phyloP scores from a whole-genome alignment of 2,329 filamentous ascomycete genomes.

The Microdochium nivale region DNA sequence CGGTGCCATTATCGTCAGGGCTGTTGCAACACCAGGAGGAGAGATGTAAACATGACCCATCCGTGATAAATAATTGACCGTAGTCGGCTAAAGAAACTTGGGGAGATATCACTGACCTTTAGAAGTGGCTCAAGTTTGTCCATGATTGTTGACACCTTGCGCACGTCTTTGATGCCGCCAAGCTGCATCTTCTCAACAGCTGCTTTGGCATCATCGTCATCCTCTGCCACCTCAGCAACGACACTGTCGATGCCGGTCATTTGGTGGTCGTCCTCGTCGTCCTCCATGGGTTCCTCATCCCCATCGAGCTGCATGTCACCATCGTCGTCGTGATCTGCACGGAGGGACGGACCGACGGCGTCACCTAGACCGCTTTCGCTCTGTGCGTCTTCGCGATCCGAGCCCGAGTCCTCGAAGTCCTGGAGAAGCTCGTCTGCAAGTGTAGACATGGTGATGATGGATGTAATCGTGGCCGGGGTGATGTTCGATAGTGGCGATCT shows the following conservation, averaged over 20 bases:
- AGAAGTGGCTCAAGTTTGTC: conserved; percentile 72
- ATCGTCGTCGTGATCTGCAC: conserved; percentile 23
- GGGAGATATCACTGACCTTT: conserved; percentile 53
- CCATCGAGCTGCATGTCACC: conserved; percentile 51
- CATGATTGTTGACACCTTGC: conserved; percentile 73
- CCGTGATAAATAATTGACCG: conserved; percentile 17
- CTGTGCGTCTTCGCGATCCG: conserved; percentile 59
- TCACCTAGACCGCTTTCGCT: conserved; percentile 36
- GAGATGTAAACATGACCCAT: conserved; percentile 54
- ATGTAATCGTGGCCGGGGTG: background rate
- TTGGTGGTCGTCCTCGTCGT: conserved; percentile 52
- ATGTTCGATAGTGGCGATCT: background rate
- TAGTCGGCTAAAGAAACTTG: conserved; percentile 7
- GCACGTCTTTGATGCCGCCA: conserved; percentile 64
- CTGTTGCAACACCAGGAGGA: conserved; percentile 44
- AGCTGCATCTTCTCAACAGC: conserved; percentile 79
- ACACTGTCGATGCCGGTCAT: conserved; percentile 38
- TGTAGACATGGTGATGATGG: conserved; percentile 60
- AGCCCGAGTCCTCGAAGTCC: conserved; percentile 80
- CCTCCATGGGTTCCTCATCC: conserved; percentile 48
- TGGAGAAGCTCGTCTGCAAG: conserved; percentile 87
- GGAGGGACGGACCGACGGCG: conserved; percentile 29
- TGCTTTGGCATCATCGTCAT: conserved; percentile 63
- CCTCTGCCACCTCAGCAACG: conserved; percentile 43
- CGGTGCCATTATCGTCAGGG: conserved; percentile 54